Conservation (phyloP, 2,329 filamentous ascomycete species). For the Colletotrichum sp. region DNA sequence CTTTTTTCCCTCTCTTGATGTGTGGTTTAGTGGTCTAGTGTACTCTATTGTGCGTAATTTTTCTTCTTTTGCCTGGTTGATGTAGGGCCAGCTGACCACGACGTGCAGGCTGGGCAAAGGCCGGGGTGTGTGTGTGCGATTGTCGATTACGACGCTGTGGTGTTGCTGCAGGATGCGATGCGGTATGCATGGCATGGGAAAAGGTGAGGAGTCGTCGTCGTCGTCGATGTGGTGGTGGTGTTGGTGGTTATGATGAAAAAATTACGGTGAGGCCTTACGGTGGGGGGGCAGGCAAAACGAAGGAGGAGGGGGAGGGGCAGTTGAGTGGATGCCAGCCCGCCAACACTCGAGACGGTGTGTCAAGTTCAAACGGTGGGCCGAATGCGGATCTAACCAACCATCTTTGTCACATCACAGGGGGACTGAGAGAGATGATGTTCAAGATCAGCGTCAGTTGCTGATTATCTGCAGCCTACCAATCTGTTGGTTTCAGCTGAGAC, state of each 20-base stretch:
- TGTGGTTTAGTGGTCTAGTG: too few relatives aligned
- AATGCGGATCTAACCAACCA: neutral
- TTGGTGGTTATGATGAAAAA: neutral
- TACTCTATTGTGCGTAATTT: neutral
- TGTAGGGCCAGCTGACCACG: conserved; percentile 9
- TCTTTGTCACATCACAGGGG: neutral
- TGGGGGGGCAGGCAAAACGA: neutral
- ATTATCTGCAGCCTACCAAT: neutral
- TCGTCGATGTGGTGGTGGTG: neutral
- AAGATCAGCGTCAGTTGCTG: neutral
- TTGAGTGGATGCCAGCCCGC: neutral
- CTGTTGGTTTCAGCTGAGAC: neutral
- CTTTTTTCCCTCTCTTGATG: neutral
- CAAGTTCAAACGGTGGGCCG: neutral
- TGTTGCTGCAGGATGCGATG: neutral
- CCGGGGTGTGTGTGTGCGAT: neutral
- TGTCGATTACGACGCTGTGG: neutral
- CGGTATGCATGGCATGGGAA: neutral
- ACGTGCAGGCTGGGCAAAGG: conserved; percentile 7
- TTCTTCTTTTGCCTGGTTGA: neutral
- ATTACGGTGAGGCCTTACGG: conserved; percentile 6
- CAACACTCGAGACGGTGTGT: neutral
- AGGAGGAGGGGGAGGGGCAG: neutral
- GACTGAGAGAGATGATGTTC: neutral
- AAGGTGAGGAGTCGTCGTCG: neutral